Base-by-base conservation (phyloP, 2,329 filamentous ascomycete genomes). In the Bipolaris cookei region DNA sequence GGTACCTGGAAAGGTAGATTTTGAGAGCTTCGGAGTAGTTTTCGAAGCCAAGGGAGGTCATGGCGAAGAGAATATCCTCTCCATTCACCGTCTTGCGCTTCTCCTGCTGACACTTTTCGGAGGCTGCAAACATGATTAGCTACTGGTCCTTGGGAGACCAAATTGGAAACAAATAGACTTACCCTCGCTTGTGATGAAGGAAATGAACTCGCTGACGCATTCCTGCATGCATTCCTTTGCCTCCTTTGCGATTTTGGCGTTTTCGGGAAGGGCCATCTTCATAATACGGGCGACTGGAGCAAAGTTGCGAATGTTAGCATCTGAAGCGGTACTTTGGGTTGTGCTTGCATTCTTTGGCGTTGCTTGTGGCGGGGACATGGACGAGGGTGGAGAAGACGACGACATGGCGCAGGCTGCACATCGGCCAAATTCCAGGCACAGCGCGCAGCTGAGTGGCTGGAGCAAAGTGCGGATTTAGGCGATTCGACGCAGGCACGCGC, bases 151-250 rank as follows among this genome's bases (percentile, higher is more conserved):
- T 28, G 7, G 8, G 8, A 8, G 25, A 37, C 16, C 39, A 11
- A 2, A 6, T 18, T 3, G 4, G 11, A 18, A 23, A 51, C 48
- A 65, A 43, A 14, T 6, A 43, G 63, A 81, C 90, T 75, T 78
- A 97, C 95, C 95, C 85, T 99, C 95, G 78, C 94, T 98, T 34
- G 95, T 99, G 76, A 99, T 98, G 83, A 99, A 99, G 6, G 92
- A 97, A 82, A 99, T 99, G 79, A 99, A 99, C 81, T 99, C 95
- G 87, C 93, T 97, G 57, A 99, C 95, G 75, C 95, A 99, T 79
- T 99, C 95, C 79, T 99, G 95, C 95, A 99, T 98, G 80, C 95
- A 99, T 77, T 99, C 95, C 79, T 99, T 99, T 54, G 95, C 95
- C 77, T 99, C 95, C 77, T 99, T 99, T 58, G 93, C 93, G 61